phyloP scores from a whole-genome alignment of 768 basidiomycete species.

The Tephrocybe sp. region DNA sequence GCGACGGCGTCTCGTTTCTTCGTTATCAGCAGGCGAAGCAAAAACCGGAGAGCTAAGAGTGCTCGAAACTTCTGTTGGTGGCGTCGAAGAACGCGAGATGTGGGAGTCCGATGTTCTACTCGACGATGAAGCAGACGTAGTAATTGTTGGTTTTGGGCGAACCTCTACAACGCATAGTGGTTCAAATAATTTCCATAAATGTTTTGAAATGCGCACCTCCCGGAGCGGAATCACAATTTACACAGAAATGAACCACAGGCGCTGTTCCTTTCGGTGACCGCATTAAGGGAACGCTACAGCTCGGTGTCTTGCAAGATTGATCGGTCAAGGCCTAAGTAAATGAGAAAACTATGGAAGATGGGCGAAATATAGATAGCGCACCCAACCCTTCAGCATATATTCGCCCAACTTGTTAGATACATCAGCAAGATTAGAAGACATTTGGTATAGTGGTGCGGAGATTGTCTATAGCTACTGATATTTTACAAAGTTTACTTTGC shows the following conservation, averaged over 20 bases:
- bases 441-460: conserved; percentile 19
- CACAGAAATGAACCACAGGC: conserved; percentile 55
- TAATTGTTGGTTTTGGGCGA: conserved; percentile 8
- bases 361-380: conserved; percentile 23
- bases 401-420: conserved; percentile 64
- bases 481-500: not conserved
- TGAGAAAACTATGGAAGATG: not conserved
- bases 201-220: conserved; percentile 10
- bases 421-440: conserved; percentile 47
- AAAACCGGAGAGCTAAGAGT: conserved; percentile 60
- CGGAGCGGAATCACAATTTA: conserved; percentile 49
- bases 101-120: conserved; percentile 48
- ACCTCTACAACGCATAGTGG: conserved; percentile 10
- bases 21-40: conserved; percentile 61
- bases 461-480: not conserved
- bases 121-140: conserved; percentile 27
- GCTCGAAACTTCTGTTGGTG: conserved; percentile 73
- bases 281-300: conserved; percentile 70
- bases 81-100: conserved; percentile 66
- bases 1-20: conserved; percentile 62
- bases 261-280: conserved; percentile 56
- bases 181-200: not conserved
- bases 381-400: conserved; percentile 79
- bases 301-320: conserved; percentile 49
- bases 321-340: conserved; percentile 59